Conservation (phyloP, 2,329 filamentous ascomycete genomes). For the Neophaeococcomyces mojaviensis region DNA sequence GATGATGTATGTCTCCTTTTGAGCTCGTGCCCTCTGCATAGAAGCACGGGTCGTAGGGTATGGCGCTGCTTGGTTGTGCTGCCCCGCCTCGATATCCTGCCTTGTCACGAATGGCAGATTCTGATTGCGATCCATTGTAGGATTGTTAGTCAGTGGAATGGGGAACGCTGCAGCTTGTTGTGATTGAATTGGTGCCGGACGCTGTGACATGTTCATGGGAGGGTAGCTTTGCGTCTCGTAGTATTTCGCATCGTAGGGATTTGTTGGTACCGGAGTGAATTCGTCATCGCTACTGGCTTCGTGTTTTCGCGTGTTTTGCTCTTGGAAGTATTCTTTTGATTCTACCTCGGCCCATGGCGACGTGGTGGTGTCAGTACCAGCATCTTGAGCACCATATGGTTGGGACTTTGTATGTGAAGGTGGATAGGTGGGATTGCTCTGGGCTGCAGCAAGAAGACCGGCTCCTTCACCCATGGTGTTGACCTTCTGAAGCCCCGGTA, state of each 20-base stretch:
- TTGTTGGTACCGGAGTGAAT: background rate
- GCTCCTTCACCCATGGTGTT: constrained; percentile 3
- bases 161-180: background rate
- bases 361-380: background rate
- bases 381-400: background rate
- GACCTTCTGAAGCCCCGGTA: background rate
- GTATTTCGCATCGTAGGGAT: constrained; percentile 1
- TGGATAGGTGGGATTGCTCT: background rate
- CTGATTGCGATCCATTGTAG: background rate
- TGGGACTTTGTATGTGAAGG: background rate
- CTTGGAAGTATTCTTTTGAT: constrained; percentile 8
- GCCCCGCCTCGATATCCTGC: constrained; percentile 76
- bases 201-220: background rate
- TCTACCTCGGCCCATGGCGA: constrained; percentile 4
- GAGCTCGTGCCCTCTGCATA: no score
- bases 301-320: background rate
- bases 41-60: no score
- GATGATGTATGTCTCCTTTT: no score
- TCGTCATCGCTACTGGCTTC: background rate
- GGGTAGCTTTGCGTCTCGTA: background rate
- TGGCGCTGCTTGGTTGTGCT: constrained; percentile 72
- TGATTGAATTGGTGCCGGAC: background rate
- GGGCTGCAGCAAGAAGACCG: background rate
- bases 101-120: constrained; percentile 66
- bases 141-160: background rate